These are phyloP conservation scores for Neopestalotiopsis sp. DNA, from an alignment of 2,329 filamentous ascomycete genomes.

Conservation along the genomic window DNA sequence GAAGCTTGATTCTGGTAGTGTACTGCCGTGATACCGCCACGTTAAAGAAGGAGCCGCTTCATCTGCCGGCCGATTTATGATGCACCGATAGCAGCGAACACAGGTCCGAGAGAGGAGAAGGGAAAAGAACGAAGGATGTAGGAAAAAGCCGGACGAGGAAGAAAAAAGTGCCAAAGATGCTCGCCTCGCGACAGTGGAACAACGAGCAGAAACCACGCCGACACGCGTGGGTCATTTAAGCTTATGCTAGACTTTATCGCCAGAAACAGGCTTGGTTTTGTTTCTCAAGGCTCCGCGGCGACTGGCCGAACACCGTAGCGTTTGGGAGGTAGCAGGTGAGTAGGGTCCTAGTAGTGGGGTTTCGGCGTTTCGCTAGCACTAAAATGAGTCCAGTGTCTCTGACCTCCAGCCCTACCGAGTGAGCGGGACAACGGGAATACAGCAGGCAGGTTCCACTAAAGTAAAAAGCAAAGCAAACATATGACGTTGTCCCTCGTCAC, in stretches of 20 bases:
- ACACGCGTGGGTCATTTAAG: not conserved
- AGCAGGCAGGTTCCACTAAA: not conserved
- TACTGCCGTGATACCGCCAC: not conserved
- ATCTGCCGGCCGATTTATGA: not conserved
- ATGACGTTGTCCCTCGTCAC: not conserved
- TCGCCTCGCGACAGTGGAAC: not conserved
- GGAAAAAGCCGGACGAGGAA: not conserved
- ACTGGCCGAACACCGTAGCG: not conserved
- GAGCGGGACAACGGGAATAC: not conserved
- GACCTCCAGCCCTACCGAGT: not conserved
- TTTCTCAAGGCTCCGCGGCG: not conserved
- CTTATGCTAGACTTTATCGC: not conserved
- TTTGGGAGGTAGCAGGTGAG: not conserved
- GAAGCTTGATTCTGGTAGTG: not conserved
- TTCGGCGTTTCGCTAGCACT: not conserved
- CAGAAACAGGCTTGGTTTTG: not conserved
- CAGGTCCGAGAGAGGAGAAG: not conserved
- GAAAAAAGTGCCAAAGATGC: not conserved
- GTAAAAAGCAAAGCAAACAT: not conserved
- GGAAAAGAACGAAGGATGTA: not conserved
- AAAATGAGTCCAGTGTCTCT: not conserved
- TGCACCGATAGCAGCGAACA: not conserved
- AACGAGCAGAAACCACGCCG: not conserved
- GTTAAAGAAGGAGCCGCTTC: not conserved
- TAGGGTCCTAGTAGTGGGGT: not conserved